Evolutionary conservation across 1,139 yeast genomes (phyloP).

Genomic region (Pichia norvegensis): DNA sequence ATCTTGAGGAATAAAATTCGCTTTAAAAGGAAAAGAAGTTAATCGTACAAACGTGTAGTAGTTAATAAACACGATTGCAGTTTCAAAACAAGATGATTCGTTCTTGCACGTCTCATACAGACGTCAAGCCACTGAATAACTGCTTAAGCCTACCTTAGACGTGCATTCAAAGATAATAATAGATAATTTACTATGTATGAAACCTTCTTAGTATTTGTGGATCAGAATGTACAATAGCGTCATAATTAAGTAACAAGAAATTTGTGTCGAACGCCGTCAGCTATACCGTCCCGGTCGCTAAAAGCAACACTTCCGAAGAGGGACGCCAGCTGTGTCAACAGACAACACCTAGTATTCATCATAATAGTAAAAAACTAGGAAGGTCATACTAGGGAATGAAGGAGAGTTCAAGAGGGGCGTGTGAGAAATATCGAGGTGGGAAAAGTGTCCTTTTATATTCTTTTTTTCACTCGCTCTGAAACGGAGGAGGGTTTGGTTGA

Average conservation of each 20-base stretch:
- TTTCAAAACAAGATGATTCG: neutral
- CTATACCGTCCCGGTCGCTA: conserved; percentile 39
- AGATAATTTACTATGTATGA: conserved; percentile 2
- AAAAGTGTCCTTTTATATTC: neutral
- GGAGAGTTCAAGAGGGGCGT: conserved; percentile 9
- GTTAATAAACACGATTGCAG: neutral
- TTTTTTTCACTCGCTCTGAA: neutral
- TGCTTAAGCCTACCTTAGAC: conserved; percentile 10
- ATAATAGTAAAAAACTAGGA: conserved; percentile 36
- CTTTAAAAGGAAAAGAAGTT: neutral
- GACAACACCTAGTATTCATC: conserved; percentile 49
- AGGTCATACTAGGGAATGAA: conserved; percentile 27
- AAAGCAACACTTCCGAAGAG: conserved; percentile 32
- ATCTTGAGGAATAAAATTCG: neutral
- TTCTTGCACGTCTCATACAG: conserved; percentile 1
- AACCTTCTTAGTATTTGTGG: conserved; percentile 13
- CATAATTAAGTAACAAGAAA: conserved; percentile 43
- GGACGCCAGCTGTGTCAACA: conserved; percentile 34
- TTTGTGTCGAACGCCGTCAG: conserved; percentile 59
- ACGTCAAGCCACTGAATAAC: neutral
- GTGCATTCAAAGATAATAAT: conserved; percentile 6
- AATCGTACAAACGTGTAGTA: neutral
- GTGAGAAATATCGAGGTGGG: neutral
- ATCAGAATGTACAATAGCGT: conserved; percentile 29
- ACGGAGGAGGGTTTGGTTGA: neutral